phyloP scores from a whole-genome alignment of 352 stramenopile genomes.

The Elongisporangium senticosum region DNA sequence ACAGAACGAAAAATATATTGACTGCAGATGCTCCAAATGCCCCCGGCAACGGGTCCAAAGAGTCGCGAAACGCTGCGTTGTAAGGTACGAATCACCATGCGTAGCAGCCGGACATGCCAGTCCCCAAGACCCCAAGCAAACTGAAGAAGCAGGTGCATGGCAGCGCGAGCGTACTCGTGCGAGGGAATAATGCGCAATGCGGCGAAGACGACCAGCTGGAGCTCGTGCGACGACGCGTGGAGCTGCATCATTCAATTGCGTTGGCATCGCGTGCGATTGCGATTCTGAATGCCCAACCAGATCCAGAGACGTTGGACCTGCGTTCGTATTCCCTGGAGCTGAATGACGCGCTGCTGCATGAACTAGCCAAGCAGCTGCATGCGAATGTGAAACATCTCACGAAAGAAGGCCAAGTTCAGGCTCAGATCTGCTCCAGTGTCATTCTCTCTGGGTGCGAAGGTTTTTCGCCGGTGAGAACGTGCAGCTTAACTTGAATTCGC shows the following conservation, averaged over 20 bases:
- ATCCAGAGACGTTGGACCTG: conserved; percentile 59
- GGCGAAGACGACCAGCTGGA: conserved; percentile 24
- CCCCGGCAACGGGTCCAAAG: not conserved
- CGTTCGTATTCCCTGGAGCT: conserved; percentile 34
- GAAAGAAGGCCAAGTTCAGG: conserved; percentile 9
- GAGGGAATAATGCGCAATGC: conserved; percentile 26
- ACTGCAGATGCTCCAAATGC: not conserved
- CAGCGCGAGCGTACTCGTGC: not conserved
- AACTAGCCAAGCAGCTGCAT: conserved; percentile 48
- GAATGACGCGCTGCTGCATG: conserved; percentile 49
- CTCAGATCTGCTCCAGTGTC: conserved; percentile 34
- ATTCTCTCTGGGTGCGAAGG: conserved; percentile 48
- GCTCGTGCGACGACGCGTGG: conserved; percentile 24
- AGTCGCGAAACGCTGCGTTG: not conserved
- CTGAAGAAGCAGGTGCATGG: conserved; percentile 7
- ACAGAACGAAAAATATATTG: not conserved
- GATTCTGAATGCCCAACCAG: conserved; percentile 39
- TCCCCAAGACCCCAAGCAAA: not conserved
- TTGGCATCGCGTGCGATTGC: conserved; percentile 38
- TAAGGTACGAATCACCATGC: not conserved
- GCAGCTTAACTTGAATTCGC: conserved; percentile 10
- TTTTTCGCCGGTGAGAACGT: conserved; percentile 30
- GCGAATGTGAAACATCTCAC: conserved; percentile 22
- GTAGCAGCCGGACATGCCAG: not conserved
- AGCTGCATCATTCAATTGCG: conserved; percentile 27